Evolutionary conservation across 257 asterid species (phyloP), one percentile per base, ranked within the genome.

Genomic region (Schizonepeta tenuifolia): DNA sequence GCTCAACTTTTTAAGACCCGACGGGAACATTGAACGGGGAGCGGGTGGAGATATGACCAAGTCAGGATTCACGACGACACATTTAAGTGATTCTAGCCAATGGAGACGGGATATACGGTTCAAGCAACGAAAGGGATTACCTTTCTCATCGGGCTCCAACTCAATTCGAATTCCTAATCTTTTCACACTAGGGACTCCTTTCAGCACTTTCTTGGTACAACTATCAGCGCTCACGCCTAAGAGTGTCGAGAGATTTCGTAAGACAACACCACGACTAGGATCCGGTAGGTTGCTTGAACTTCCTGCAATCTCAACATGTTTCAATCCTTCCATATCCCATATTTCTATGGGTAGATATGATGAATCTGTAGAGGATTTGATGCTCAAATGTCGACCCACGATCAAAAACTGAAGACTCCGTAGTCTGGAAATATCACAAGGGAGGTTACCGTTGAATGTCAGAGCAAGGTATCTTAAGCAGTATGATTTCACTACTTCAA

Each of bases 271-370:
- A 50, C 17, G 22, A 2, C 7, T 50, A 1, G 56, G 56, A 50
- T 50, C 17, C 17, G 56, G 56, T 50, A 50, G 56, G 24, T 50
- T 17, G 21, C 56, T 24, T 24, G 26, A 24, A 24, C 26, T 17
- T 7, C 56, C 56, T 17, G 9, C 24, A 50, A 50, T 18, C 1
- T 50, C 18, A 41, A 63, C 53, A 63, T 63, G 69, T 28, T 26
- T 41, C 18, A 63, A 28, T 63, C 40, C 69, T 21, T 40, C 9
- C 69, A 63, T 18, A 40, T 63, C 53, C 53, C 69, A 63, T 9
- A 63, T 40, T 24, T 40, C 69, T 5, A 18, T 6, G 0, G 69
- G 53, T 24, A 20, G 38, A 9, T 9, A 9, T 9, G 35, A 12
- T 5, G 68, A 40, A 18, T 62, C 51, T 20, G 11, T 4, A 1